These are phyloP conservation scores for Mycena latifolia DNA, from an alignment of 768 basidiomycete species.

Conservation along the genomic window DNA sequence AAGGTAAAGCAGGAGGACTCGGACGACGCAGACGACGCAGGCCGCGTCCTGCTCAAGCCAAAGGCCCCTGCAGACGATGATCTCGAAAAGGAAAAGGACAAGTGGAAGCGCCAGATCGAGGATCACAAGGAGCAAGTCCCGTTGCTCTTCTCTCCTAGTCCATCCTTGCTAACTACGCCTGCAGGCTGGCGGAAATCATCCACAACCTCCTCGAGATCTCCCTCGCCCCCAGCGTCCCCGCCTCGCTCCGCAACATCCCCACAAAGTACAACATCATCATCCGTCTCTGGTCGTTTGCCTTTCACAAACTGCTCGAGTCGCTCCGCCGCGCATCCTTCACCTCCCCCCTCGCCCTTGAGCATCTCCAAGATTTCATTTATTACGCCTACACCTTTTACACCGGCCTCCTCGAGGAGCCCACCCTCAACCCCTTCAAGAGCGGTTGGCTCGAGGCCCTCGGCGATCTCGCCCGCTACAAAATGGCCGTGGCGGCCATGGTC, in stretches of 20 bases:
- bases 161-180: conserved; percentile 31
- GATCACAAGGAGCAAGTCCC: conserved; percentile 88
- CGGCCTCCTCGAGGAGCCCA: conserved; percentile 85
- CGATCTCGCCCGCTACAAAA: conserved; percentile 94
- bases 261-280: conserved; percentile 96
- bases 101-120: conserved; percentile 76
- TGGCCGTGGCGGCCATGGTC: conserved; percentile 94
- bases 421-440: conserved; percentile 74
- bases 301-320: conserved; percentile 91
- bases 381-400: conserved; percentile 97
- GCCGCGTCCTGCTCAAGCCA: conserved; percentile 57
- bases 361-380: conserved; percentile 94
- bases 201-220: conserved; percentile 91
- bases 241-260: conserved; percentile 90
- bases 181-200: conserved; percentile 91
- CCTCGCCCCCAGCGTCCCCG: conserved; percentile 87
- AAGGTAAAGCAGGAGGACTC: conserved; percentile 75
- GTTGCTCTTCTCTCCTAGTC: conserved; percentile 23
- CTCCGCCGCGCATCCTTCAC: conserved; percentile 87
- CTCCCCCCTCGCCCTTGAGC: conserved; percentile 82
- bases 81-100: conserved; percentile 84
- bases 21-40: conserved; percentile 62
- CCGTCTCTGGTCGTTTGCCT: conserved; percentile 92
- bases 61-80: conserved; percentile 71
- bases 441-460: conserved; percentile 98